Base-by-base conservation (phyloP, 1,284 basidiomycete species). In the Ustilago trichophora region DNA sequence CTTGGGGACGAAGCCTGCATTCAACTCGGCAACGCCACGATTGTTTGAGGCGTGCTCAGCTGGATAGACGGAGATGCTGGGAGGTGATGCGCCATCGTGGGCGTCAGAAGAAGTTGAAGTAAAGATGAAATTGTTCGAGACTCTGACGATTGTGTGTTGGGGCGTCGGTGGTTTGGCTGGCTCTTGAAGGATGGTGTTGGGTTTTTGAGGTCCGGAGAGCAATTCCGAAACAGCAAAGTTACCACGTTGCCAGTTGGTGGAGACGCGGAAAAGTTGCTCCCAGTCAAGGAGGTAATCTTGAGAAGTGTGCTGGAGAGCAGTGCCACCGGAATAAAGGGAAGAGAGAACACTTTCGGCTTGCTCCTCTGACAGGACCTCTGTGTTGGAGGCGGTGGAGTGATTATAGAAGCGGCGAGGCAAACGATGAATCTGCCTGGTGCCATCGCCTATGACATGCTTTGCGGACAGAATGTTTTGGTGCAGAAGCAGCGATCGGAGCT, bases 201-300 rank as follows among this genome's bases (percentile, higher is more conserved):
- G 8, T 1, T 3, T 10, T 7, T 8, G 37, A 31, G 37, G 13
- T 11, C 8, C 15, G 15, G 27, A 15, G 24, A 15, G 25, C 18
- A 72, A 51, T 43, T 65, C 56, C 1, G 60, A 62, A 22, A 62
- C 45, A 38, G 44, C 48, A 40, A 69, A 72, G 31, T 51, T 47
- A 36, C 70, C 70, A 21, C n/a, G 32, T 13, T 57, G 59, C 70
- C 70, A 72, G 31, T 72, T 72, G 35, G 27, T 43, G 6, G 65
- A 63, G 6, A 72, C 70, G 4, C 51, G 49, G 26, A 52, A 72
- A 50, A 72, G 43, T 15, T 59, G 44, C 25, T 68, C 49, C 70
- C 70, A 72, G 21, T 72, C 57, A 11, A 72, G 51, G 15, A 53
- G 29, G 26, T 58, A 50, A 15, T 63, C 33, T 4, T 33, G 19